Evolutionary conservation across 352 stramenopile species (phyloP).

Genomic region (Phytophthora colocasiae): DNA sequence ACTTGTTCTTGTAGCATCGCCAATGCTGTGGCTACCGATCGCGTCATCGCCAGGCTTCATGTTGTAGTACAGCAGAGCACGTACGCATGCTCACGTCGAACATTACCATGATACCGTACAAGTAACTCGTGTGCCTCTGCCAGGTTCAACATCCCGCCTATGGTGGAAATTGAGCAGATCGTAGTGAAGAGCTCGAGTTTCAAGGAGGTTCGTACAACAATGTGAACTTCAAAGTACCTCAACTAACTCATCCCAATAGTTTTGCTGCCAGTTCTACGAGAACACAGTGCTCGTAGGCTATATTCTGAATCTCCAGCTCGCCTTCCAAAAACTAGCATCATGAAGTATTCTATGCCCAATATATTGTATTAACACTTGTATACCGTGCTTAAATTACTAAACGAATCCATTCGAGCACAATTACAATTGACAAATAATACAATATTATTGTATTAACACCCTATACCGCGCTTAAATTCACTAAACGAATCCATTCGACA

Average conservation of each 20-base stretch:
- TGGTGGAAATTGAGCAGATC: conserved; percentile 58
- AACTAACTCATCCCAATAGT: conserved; percentile 33
- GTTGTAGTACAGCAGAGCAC: conserved; percentile 56
- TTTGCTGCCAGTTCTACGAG: conserved; percentile 61
- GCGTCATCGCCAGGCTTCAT: conserved; percentile 56
- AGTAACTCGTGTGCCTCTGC: neutral
- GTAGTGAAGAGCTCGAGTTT: conserved; percentile 62
- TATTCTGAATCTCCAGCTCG: conserved; percentile 54
- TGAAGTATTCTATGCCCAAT: no score
- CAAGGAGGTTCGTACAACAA: conserved; percentile 49
- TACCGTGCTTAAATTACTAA: no score
- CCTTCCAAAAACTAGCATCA: conserved; percentile 46
- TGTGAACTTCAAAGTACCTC: neutral
- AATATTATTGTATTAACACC: no score
- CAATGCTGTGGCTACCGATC: conserved; percentile 53
- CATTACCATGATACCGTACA: neutral
- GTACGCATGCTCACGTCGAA: conserved; percentile 21
- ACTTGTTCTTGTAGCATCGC: conserved; percentile 38
- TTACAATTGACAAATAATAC: conserved; percentile 15
- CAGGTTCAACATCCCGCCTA: conserved; percentile 58
- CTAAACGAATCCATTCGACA: neutral
- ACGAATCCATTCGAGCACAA: neutral
- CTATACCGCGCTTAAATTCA: no score
- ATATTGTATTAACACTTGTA: no score
- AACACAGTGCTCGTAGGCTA: conserved; percentile 38